Evolutionary conservation across 371 early-diverging fungal species (phyloP), one percentile per base, ranked within the genome.

Genomic region (Mucor indicus): DNA sequence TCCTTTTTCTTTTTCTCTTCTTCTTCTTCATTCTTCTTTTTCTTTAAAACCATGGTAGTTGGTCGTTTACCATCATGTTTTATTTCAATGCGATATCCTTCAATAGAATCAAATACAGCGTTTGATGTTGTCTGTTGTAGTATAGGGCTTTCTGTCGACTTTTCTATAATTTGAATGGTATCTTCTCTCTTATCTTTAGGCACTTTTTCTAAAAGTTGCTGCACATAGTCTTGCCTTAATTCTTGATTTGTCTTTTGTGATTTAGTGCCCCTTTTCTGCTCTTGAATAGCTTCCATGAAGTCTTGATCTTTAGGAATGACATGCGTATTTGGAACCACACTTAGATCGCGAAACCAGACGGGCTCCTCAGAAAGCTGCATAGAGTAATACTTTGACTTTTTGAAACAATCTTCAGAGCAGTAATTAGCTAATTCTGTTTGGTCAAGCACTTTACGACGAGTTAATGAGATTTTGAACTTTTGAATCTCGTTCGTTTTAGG

Each of bases 311-410:
- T 27, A 1, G 37, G 29, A 3, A 76, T 45, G 16, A 76, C 51
- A 17, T 70, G 68, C 0, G 65, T 48, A 21, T 46, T 32, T 1
- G 60, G 38, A 9, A 32, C 4, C 4, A 25, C 23, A 27, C 52
- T 44, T 3, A 55, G 21, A 52, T 69, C 70, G 15, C 77, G 67
- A 36, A 61, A 56, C 77, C 77, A 89, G 10, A 81, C 74, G 2
- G 89, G 86, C 29, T 87, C 85, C 31, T 77, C 77, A 2, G 80
- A 73, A 20, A 89, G 43, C 53, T 89, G 89, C 25, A 72, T 52
- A 23, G 45, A 62, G 40, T 76, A 72, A 60, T 80, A 89, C 8
- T 74, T 78, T 3, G 83, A 80, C 19, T 82, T 79, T 5, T 79
- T 75, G 31, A 80, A 54, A 47, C 89, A 89, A 0, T 44, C 67